A percentile compares a stretch with the other conserved stretches of the same genome.
Conservation (phyloP, 768 basidiomycete genomes). For the Tulasnella sp. region DNA sequence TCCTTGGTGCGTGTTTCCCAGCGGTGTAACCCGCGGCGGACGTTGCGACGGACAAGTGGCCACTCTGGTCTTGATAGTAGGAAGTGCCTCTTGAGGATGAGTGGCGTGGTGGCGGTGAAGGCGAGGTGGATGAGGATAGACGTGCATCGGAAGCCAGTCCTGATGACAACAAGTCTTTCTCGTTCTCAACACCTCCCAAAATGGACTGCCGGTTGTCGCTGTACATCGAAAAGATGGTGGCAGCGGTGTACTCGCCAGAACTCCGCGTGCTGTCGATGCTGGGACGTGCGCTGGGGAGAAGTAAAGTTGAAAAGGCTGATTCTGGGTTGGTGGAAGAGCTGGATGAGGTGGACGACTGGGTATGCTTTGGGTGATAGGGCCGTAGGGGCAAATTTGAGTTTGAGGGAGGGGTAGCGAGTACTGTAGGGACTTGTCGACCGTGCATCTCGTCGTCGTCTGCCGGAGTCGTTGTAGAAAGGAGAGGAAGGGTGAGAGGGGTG, state of each 20-base stretch:
- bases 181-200: conserved; percentile 32
- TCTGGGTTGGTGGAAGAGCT: conserved; percentile 27
- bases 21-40: neutral
- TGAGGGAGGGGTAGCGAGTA: neutral
- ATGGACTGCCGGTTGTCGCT: conserved; percentile 55
- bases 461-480: neutral
- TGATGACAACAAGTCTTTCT: conserved; percentile 8
- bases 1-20: neutral
- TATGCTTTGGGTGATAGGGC: neutral
- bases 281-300: neutral
- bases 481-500: neutral
- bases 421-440: neutral
- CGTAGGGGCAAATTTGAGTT: neutral
- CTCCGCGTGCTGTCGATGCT: conserved; percentile 39
- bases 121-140: conserved; percentile 2
- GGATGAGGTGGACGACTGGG: conserved; percentile 25
- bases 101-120: neutral
- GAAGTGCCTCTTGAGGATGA: neutral
- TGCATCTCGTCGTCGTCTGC: neutral
- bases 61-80: neutral
- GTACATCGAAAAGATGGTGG: conserved; percentile 85
- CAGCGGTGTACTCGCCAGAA: conserved; percentile 67
- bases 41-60: neutral
- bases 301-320: conserved; percentile 28
- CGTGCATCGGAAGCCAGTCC: conserved; percentile 21